Evolutionary conservation across 23 red algal genomes (phyloP).

Genomic region (Gracilaria vermiculophylla): DNA sequence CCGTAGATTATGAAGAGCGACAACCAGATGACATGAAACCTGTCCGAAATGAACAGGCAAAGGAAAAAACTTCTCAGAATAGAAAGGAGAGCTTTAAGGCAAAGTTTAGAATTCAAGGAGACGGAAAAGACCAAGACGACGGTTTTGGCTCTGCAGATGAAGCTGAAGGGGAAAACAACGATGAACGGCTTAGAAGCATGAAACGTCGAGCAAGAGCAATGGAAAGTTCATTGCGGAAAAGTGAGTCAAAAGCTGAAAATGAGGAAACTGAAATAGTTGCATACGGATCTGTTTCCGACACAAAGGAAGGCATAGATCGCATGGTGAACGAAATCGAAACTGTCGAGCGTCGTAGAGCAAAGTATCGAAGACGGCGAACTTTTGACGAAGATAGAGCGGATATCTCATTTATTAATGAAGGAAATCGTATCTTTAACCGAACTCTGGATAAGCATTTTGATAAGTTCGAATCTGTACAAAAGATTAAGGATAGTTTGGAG

Average conservation of each 20-base stretch:
- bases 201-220: constrained; percentile 34
- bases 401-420: constrained; percentile 81
- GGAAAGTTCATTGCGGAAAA: background rate
- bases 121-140: background rate
- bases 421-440: constrained; percentile 71
- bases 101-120: background rate
- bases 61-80: background rate
- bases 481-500: constrained; percentile 84
- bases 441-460: constrained; percentile 70
- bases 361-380: constrained; percentile 34
- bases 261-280: background rate
- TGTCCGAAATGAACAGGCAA: background rate
- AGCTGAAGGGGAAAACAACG: constrained; percentile 54
- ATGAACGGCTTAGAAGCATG: constrained; percentile 48
- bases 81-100: background rate
- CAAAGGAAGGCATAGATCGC: constrained; percentile 29
- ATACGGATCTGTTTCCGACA: constrained; percentile 25
- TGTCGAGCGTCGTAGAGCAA: constrained; percentile 37
- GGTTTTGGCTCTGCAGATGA: constrained; percentile 52
- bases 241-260: background rate
- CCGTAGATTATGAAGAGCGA: constrained; percentile 38
- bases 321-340: constrained; percentile 65
- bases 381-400: constrained; percentile 70
- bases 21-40: background rate
- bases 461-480: constrained; percentile 63